Conservation (phyloP, 805 yeast genomes). For the Ogataea corticis region DNA sequence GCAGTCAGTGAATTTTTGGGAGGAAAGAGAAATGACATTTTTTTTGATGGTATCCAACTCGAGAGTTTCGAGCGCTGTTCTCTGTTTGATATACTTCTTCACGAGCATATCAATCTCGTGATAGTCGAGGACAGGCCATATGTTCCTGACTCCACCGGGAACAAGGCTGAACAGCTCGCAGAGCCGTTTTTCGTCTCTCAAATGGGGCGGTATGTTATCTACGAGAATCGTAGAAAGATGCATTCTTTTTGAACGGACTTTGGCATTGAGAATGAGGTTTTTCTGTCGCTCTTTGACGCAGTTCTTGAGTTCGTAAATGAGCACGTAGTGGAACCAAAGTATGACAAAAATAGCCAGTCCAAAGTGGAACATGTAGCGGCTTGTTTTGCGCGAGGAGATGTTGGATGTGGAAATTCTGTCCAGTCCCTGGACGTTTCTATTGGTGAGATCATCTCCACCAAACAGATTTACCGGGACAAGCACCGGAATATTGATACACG, state of each 20-base stretch:
- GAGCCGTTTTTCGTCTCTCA: constrained; percentile 32
- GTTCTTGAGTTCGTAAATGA: constrained; percentile 55
- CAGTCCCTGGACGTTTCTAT: constrained; percentile 43
- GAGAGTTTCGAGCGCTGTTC: constrained; percentile 40
- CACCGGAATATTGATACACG: constrained; percentile 55
- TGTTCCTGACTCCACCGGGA: constrained; percentile 53
- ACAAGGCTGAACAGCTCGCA: constrained; percentile 37
- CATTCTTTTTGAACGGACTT: constrained; percentile 20
- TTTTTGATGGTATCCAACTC: constrained; percentile 40
- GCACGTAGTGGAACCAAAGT: constrained; percentile 53
- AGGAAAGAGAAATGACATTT: constrained; percentile 16
- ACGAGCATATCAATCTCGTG: constrained; percentile 37
- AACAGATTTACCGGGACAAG: constrained; percentile 63
- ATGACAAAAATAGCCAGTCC: constrained; percentile 56
- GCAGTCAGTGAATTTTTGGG: constrained; percentile 7
- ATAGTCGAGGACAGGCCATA: constrained; percentile 61
- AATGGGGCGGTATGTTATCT: constrained; percentile 45
- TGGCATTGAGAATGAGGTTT: constrained; percentile 34
- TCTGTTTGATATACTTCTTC: constrained; percentile 29
- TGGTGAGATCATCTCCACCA: constrained; percentile 33
- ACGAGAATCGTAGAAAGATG: constrained; percentile 36
- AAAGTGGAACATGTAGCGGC: constrained; percentile 61
- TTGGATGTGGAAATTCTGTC: constrained; percentile 74
- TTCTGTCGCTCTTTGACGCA: constrained; percentile 50
- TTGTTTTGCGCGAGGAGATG: constrained; percentile 52